A percentile compares a stretch with the other conserved stretches of the same genome.
phyloP scores from a whole-genome alignment of 306 rosid genomes.

The Mucuna pruriens region DNA sequence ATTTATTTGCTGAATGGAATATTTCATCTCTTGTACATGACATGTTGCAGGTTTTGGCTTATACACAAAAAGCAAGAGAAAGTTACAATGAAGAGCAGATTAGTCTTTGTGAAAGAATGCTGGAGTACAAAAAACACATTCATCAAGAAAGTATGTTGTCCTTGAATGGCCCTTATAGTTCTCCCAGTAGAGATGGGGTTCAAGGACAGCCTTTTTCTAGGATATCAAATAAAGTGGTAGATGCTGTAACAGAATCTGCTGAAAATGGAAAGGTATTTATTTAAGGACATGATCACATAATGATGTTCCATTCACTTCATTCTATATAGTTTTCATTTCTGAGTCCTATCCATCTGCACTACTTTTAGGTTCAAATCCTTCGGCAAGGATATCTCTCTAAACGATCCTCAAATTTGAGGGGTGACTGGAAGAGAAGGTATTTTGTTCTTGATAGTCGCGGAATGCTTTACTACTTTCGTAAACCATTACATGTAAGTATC shows the following conservation, averaged over 20 bases:
- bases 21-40: constrained; percentile 27
- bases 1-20: constrained; percentile 27
- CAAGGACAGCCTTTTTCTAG: constrained; percentile 56
- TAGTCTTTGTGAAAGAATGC: constrained; percentile 69
- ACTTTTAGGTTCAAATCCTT: constrained; percentile 67
- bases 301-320: constrained; percentile 11
- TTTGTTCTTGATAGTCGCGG: constrained; percentile 88
- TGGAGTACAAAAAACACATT: constrained; percentile 60
- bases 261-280: constrained; percentile 67
- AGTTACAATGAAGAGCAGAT: constrained; percentile 69
- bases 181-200: constrained; percentile 49
- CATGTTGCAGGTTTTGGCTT: constrained; percentile 62
- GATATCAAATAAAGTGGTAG: constrained; percentile 59
- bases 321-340: neutral
- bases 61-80: constrained; percentile 78
- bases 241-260: constrained; percentile 74
- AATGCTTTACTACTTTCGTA: constrained; percentile 79
- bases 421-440: constrained; percentile 83
- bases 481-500: constrained; percentile 67
- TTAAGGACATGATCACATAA: neutral
- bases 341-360: constrained; percentile 18
- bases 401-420: constrained; percentile 81
- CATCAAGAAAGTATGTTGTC: constrained; percentile 56
- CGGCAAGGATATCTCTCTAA: constrained; percentile 86
- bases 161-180: constrained; percentile 47